Percentiles rank a stretch among this genome's conserved stretches.
Conservation (phyloP, 768 basidiomycete genomes). For the Tricholoma furcatifolium region DNA sequence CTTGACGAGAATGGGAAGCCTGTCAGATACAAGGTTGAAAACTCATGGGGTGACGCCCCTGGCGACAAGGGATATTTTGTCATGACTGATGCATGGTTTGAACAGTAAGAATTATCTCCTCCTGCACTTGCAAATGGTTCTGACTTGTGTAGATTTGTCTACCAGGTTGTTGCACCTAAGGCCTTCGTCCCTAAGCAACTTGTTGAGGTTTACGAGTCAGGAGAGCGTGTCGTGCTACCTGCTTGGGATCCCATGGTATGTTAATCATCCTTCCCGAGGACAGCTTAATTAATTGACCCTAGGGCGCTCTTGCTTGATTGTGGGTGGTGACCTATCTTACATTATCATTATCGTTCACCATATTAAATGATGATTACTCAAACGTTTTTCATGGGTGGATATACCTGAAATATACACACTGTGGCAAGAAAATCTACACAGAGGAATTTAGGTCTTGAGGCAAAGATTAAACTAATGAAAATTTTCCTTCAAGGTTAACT, state of each 20-base stretch:
- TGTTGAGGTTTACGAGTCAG: constrained; percentile 73
- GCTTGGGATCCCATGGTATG: constrained; percentile 91
- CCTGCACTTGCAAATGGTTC: not conserved
- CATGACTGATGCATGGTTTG: constrained; percentile 93
- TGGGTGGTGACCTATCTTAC: not conserved
- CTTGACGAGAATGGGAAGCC: constrained; percentile 73
- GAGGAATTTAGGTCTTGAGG: too few relatives aligned
- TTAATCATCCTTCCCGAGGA: not conserved
- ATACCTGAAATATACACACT: too few relatives aligned
- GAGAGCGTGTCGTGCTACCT: constrained; percentile 66
- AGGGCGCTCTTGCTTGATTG: constrained; percentile 1
- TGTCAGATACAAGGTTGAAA: constrained; percentile 95
- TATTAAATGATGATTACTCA: not conserved
- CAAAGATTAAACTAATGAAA: too few relatives aligned
- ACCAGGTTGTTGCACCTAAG: constrained; percentile 90
- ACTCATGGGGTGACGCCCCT: constrained; percentile 81
- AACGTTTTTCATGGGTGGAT: not conserved
- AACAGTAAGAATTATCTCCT: constrained; percentile 54
- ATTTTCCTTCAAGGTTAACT: too few relatives aligned
- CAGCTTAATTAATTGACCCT: not conserved
- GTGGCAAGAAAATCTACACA: too few relatives aligned
- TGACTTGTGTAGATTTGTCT: constrained; percentile 62
- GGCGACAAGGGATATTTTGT: constrained; percentile 89
- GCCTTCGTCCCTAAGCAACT: constrained; percentile 78
- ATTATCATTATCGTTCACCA: not conserved